Evolutionary conservation across 2,329 filamentous ascomycete genomes (phyloP), one percentile per base, ranked within the genome.

Genomic region (Colletotrichum sp.): DNA sequence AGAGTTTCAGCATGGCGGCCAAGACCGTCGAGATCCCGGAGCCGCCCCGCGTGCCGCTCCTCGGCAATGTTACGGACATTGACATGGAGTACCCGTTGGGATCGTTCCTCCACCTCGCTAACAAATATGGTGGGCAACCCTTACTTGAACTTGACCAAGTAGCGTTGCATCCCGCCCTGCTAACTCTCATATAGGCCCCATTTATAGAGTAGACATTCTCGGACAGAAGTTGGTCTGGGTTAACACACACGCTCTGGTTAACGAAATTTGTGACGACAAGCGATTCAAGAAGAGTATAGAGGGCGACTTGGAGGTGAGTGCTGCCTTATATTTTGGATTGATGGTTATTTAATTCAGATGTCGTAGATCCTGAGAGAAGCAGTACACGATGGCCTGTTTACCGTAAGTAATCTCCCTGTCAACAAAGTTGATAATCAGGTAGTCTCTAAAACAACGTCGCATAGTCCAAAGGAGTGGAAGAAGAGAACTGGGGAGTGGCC

Each of bases 51-150:
- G 85, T 93, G 73, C 93, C 93, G 2, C 81, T 95, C 28, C 77
- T 95, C 32, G 93, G 94, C 39, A 94, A 95, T 79, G 81, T 93
- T 28, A 85, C 86, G 64, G 92, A 94, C 77, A 88, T 96, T 76
- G 90, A 94, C 75, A 83, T 88, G 0, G 88, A 89, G 18, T 86
- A 90, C 26, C 91, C 93, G 0, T 81, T 91, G 5, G 85, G 87
- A 24, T 91, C 92, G 28, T 84, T 95, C 32, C 81, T 84, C 10
- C 86, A 89, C 15, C 85, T 95, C 66, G 90, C 92, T 21, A 90
- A 94, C 57, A 91, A 89, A 76, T 94, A 95, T 84, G 93, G 93
- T 93, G 80, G 78, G 84, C 79, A 49, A 6, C 36, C 1, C 10
- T n/a, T 1, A 13, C 7, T 8, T 5, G n/a, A 3, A 39, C 15